Percentiles rank a stretch among this genome's conserved stretches.
Evolutionary conservation across 192 early-diverging fungal species (phyloP).

Genomic region (Martensiomyces pterosporus): DNA sequence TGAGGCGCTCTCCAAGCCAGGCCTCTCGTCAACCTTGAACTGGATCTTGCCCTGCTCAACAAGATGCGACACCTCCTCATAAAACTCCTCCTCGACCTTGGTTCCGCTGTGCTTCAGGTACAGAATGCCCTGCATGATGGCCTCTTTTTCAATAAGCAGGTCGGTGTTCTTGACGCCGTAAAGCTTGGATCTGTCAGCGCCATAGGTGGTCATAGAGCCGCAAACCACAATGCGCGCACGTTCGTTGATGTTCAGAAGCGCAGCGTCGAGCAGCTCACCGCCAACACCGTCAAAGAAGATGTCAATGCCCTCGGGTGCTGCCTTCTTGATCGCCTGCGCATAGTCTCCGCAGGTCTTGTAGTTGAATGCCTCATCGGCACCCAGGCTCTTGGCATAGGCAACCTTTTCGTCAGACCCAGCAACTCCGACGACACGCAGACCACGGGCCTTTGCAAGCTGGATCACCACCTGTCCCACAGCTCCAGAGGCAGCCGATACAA

Average conservation of each 20-base stretch:
- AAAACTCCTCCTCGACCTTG: conserved; percentile 50
- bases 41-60: conserved; percentile 57
- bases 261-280: conserved; percentile 74
- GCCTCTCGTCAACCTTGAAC: conserved; percentile 55
- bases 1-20: conserved; percentile 67
- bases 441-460: conserved; percentile 73
- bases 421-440: conserved; percentile 77
- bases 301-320: conserved; percentile 78
- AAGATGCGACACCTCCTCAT: conserved; percentile 52
- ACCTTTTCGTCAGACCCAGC: conserved; percentile 85
- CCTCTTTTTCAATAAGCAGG: conserved; percentile 52
- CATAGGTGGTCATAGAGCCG: conserved; percentile 72
- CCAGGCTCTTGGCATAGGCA: conserved; percentile 59
- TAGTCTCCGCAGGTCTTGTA: conserved; percentile 73
- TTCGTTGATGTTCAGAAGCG: conserved; percentile 58
- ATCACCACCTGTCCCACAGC: conserved; percentile 77
- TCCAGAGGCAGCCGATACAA: conserved; percentile 77
- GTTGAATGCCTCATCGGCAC: conserved; percentile 86
- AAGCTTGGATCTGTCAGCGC: conserved; percentile 39
- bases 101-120: conserved; percentile 50
- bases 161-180: conserved; percentile 60
- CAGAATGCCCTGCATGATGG: conserved; percentile 66
- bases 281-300: conserved; percentile 86
- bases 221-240: conserved; percentile 67
- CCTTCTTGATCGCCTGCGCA: conserved; percentile 51